Evolutionary conservation across 2,329 filamentous ascomycete species (phyloP), one percentile per base, ranked within the genome.

Genomic region (Calonectria honghensis): DNA sequence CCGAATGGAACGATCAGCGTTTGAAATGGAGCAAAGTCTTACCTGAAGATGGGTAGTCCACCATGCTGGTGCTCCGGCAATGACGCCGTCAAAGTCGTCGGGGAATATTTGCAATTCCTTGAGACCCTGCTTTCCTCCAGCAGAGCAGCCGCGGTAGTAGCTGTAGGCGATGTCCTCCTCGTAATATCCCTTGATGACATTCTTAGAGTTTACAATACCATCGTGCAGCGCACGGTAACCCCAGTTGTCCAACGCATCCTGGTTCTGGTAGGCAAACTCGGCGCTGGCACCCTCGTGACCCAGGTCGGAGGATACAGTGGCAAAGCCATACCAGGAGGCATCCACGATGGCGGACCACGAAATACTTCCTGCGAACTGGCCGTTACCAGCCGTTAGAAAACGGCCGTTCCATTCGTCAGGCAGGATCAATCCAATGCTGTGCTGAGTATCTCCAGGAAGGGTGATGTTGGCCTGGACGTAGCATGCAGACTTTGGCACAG

Each of bases 61-160:
- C 80, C 87, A 85, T 0, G 87, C 88, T 27, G 88, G 88, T 0
- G 87, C 87, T 16, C 87, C 87, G 24, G 85, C 83, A 3, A 86
- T 82, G 3, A 85, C 83, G 45, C 88, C 87, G 13, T 68, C 66
- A 32, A 68, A 68, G 20, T 59, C 37, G 18, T 68, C 50, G 11
- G 66, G 66, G 10, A 57, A 59, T 27, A 59, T 27, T 24, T 68
- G 66, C 24, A 45, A 18, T 3, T 57, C 50, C 11, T 59, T 68
- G 18, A 68, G 51, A 3, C 66, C 66, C 37, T 68, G 66, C 9
- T 54, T 52, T 20, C 66, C 66, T 9, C 66, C 66, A 18, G 51
- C 39, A 4, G 66, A 68, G 27, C 66, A 68, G 24, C 66, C 66
- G 3, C 32, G 24, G 29, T 57, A 68, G 74, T 89, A 87, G 70